phyloP scores from a whole-genome alignment of 306 rosid species.

The Pyrus pyrifolia region DNA sequence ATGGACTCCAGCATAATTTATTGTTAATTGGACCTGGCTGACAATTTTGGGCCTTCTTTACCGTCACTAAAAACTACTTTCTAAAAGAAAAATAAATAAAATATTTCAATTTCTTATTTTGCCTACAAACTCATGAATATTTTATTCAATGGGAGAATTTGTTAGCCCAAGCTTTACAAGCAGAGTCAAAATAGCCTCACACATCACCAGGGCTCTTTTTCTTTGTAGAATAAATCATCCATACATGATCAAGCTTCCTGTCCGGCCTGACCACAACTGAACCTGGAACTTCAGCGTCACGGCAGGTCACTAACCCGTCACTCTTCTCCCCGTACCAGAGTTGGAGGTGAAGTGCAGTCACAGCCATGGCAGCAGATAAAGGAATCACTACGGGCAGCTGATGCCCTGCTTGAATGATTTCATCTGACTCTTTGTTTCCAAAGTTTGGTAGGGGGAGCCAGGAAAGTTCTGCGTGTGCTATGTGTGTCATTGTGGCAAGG shows the following conservation, averaged over 20 bases:
- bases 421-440: constrained; percentile 19
- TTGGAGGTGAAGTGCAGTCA: constrained; percentile 61
- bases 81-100: too few relatives aligned
- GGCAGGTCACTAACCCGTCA: constrained; percentile 62
- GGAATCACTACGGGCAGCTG: constrained; percentile 71
- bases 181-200: constrained; percentile 60
- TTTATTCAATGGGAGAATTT: too few relatives aligned
- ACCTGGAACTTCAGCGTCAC: constrained; percentile 82
- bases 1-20: neutral
- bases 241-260: constrained; percentile 76
- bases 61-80: too few relatives aligned
- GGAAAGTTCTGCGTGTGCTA: constrained; percentile 77
- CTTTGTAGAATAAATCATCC: constrained; percentile 78
- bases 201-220: constrained; percentile 30
- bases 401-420: constrained; percentile 25
- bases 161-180: constrained; percentile 43
- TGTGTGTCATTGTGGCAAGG: constrained; percentile 72
- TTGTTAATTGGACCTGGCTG: neutral
- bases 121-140: too few relatives aligned
- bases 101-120: too few relatives aligned
- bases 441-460: constrained; percentile 42
- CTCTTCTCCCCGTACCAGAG: constrained; percentile 81
- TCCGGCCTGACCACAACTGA: constrained; percentile 63
- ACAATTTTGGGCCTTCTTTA: neutral
- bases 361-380: constrained; percentile 69